Evolutionary conservation across 768 basidiomycete species (phyloP), one percentile per base, ranked within the genome.

Genomic region (Hericium alpestre): DNA sequence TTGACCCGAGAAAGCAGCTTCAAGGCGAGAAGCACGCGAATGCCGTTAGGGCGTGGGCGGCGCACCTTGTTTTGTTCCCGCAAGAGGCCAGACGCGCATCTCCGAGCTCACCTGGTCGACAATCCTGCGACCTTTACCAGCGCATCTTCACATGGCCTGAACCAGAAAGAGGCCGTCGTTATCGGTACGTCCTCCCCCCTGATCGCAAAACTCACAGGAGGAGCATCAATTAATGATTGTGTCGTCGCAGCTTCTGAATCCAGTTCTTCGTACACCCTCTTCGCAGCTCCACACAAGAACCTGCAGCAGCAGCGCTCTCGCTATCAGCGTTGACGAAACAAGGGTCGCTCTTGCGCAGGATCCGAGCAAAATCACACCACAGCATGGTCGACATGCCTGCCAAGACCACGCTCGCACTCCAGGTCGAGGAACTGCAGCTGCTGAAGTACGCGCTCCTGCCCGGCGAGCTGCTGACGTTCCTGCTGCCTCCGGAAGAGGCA

Each of bases 381-480:
- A 18, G 7, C 43, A 46, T 46, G 25, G 25, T 5, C 25, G 2
- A 25, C 3, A 25, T 5, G 43, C n/a, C n/a, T 11, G 43, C 43
- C 43, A 20, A 46, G 43, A n/a, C 32, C 9, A 10, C 43, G 20
- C 43, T 46, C 43, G 43, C 49, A 12, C 49, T 13, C 27, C 49
- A 51, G 39, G 66, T 76, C 40, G 65, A 80, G 65, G 85, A 89
- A 63, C 66, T 87, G 0, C 74, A 80, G 49, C 70, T 89, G 40
- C 76, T 90, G 23, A 71, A 69, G 55, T 80, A 75, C 39, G 86
- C 86, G 0, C 74, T 89, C 1, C 73, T 90, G 11, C 82, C 84
- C 0, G 78, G 73, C 5, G 87, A 90, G 71, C 32, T 63, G 3
- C 64, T 84, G 47, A 53, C 65, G 0, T 81, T 84, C 54, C 27